Evolutionary conservation across 73 alveolate species (phyloP), one percentile per base, ranked within the genome.

Genomic region (Paramecium caudatum): DNA sequence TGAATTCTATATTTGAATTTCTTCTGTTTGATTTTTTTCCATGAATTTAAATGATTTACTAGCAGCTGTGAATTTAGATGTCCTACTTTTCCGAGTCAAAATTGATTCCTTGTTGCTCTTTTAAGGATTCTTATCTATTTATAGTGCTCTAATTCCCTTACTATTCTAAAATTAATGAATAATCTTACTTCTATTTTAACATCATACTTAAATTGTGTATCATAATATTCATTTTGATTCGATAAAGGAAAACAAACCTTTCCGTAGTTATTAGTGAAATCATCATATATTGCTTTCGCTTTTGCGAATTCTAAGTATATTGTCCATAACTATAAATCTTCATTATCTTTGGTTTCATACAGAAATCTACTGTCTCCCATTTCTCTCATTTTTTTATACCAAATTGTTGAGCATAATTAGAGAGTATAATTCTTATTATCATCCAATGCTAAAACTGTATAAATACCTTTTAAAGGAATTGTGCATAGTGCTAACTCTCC

Each of bases 231-330:
- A 74, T 19, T 15, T 19, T 19, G 13, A 13, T 74, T 74, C 0
- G 55, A 30, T 27, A 74, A 12, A 2, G 88, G 88, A 41, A 74
- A 74, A 13, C 55, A 41, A 5, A 86, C 65, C 65, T 86, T 86
- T 5, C 93, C 93, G 65, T 63, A 86, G 15, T 86, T 78, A 62
- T 78, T 86, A 4, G 63, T 70, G 46, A 86, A 86, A 43, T 86
- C 93, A 13, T 86, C 93, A 62, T 86, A 62, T 0, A 86, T 25
- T 2, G 93, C 93, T 21, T 62, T 69, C 19, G 93, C 84, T 37
- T 86, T 86, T 3, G 93, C 93, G 46, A 86, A 62, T 46, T 86
- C 84, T 36, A 86, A 86, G 25, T 86, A 86, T 5, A 86, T 86
- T 10, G 63, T 62, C 93, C 93, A 86, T 46, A 49, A 27, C 45